Evolutionary conservation across 331 rosid genomes (phyloP), one percentile per base, ranked within the genome.

Genomic region (Saraca asoca): DNA sequence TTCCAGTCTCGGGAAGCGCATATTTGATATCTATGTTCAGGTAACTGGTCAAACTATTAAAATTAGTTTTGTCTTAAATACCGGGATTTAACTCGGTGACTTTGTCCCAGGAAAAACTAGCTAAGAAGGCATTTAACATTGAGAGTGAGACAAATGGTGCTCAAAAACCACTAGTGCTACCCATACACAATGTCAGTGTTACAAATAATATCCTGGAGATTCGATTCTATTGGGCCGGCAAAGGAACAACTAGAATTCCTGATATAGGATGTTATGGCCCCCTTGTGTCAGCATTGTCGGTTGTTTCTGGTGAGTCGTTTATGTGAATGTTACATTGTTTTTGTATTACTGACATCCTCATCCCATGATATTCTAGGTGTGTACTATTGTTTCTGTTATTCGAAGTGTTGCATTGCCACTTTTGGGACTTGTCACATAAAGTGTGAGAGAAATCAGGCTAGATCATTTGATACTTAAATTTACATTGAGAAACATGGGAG

Each of bases 11-110:
- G 94, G 96, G 75, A 85, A 72, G 83, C 95, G 90, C 56, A 17
- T 84, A 29, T 93, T 93, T 77, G 83, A 93, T 74, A 81, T 93
- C 70, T 87, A 87, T 74, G 65, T 89, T 51, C 96, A 93, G 98
- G 98, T 92, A 80, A 67, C 58, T 51, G 41, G 39, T 74, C 46
- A 17, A 60, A n/a, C 74, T 53, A 19, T 24, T 68, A 72, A 58
- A 66, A 61, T 14, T 45, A 56, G 51, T 1, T 49, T 58, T 72
- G 51, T 68, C 61, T 67, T 66, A 45, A 70, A 75, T 4, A 68
- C 61, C 55, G 31, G 57, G 53, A 75, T 72, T 51, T 68, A 50
- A 76, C 9, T 41, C 13, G 45, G 43, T 13, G 51, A 8, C 7
- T 69, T 19, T 72, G 43, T 42, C 69, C 45, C 86, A 89, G 95